Evolutionary conservation across 306 rosid species (phyloP), one percentile per base, ranked within the genome.

Genomic region (Aeschynomene evenia): DNA sequence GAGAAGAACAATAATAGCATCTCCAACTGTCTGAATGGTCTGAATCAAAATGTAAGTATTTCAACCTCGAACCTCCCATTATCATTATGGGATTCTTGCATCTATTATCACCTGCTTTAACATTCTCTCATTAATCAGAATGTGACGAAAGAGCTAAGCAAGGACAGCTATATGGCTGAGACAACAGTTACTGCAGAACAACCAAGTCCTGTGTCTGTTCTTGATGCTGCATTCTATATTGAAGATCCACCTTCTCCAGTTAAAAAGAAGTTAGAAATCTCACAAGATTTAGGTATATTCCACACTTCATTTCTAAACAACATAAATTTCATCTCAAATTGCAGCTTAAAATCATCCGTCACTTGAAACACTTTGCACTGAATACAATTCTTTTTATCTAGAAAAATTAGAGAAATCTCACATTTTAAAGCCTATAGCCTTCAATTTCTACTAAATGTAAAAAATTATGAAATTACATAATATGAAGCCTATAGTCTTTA

Each of bases 191-290:
- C 76, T 31, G 68, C 82, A 22, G 99, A 91, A 72, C 96, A 91
- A 75, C 97, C 91, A 57, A 95, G 97, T 75, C 99, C 99, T 18
- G 83, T 89, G 71, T 95, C 99, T 26, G 99, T 95, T 74, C 99
- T 95, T 53, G 99, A 94, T 76, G 82, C 89, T 33, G 37, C 86
- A 66, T 91, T 91, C 75, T 95, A 83, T 34, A 81, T 83, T 50
- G 99, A 95, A n/a, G 96, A 95, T 20, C 92, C 96, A 5, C 98
- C 97, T 61, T 95, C 99, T 45, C 99, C 97, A 6, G 82, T 95
- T 29, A 95, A 85, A 87, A 91, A 79, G 85, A 91, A 79, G 76
- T 83, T 85, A 77, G 72, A 72, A 71, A 77, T 87, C 71, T 84
- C 92, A 53, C 77, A 81, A 87, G 91, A 93, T 86, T 31, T 70